phyloP scores from a whole-genome alignment of 106 monocot genomes.

The Acanthochlamys bracteata region DNA sequence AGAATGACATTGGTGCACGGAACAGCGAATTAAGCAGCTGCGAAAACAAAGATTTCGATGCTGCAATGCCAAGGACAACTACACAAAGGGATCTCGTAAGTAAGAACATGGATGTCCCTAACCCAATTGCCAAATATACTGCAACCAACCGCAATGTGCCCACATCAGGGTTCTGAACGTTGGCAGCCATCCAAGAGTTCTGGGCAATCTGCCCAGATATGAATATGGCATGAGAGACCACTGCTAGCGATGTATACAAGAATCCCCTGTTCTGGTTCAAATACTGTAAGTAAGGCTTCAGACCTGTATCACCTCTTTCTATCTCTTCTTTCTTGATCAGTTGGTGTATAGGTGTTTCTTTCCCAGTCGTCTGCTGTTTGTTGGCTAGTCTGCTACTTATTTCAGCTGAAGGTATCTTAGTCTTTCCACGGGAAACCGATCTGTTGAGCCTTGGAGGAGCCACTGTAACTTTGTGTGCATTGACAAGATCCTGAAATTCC shows the following conservation, averaged over 20 bases:
- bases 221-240: constrained; percentile 55
- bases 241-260: constrained; percentile 32
- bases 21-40: constrained; percentile 71
- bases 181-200: constrained; percentile 97
- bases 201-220: constrained; percentile 72
- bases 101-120: constrained; percentile 41
- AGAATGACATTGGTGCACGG: constrained; percentile 90
- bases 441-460: constrained; percentile 32
- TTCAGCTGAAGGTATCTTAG: constrained; percentile 18
- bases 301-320: constrained; percentile 63
- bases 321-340: constrained; percentile 93
- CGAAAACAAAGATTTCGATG: constrained; percentile 85
- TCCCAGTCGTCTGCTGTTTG: constrained; percentile 7
- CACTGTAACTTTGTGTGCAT: constrained; percentile 71
- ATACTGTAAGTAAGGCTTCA: constrained; percentile 78
- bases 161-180: constrained; percentile 66
- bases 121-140: constrained; percentile 75
- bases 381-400: constrained; percentile 7
- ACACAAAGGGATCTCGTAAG: constrained; percentile 60
- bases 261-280: constrained; percentile 77
- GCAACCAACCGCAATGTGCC: constrained; percentile 54
- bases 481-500: constrained; percentile 70
- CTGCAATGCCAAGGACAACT: constrained; percentile 57
- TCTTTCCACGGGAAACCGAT: constrained; percentile 5
- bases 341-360: constrained; percentile 26